Percentiles rank a stretch among this genome's conserved stretches.
Conservation (phyloP, 768 basidiomycete genomes). For the Lanmaoa rubissima region DNA sequence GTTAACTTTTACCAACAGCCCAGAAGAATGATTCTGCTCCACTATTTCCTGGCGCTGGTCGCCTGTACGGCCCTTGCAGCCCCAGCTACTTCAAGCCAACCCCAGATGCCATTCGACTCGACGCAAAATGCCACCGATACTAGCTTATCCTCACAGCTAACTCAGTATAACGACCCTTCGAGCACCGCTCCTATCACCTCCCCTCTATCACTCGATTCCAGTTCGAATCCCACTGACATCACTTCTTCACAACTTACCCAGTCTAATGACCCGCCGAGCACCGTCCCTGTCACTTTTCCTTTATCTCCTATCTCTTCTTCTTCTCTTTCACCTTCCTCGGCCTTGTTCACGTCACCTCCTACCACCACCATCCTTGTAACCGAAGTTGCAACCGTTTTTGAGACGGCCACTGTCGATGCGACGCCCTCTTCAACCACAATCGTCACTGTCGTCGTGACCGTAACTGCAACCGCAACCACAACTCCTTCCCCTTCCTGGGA, state of each 20-base stretch:
- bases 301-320: neutral
- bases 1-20: neutral
- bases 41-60: conserved; percentile 19
- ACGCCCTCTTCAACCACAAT: conserved; percentile 3
- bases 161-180: neutral
- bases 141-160: neutral
- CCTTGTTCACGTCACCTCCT: neutral
- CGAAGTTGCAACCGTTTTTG: conserved; percentile 5
- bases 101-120: neutral
- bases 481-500: conserved; percentile 11
- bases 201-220: neutral
- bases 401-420: conserved; percentile 7
- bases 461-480: neutral
- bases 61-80: conserved; percentile 5
- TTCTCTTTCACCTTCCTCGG: neutral
- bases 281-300: neutral
- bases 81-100: conserved; percentile 10
- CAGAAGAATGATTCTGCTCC: conserved; percentile 6
- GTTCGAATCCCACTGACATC: neutral
- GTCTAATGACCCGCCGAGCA: neutral
- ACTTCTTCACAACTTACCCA: neutral
- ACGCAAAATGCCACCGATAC: neutral
- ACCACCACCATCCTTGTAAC: conserved; percentile 7
- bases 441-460: conserved; percentile 10
- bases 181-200: neutral